A percentile compares a stretch with the other conserved stretches of the same genome.
Conservation (phyloP, 768 basidiomycete species). For the Amylocystis lapponica region DNA sequence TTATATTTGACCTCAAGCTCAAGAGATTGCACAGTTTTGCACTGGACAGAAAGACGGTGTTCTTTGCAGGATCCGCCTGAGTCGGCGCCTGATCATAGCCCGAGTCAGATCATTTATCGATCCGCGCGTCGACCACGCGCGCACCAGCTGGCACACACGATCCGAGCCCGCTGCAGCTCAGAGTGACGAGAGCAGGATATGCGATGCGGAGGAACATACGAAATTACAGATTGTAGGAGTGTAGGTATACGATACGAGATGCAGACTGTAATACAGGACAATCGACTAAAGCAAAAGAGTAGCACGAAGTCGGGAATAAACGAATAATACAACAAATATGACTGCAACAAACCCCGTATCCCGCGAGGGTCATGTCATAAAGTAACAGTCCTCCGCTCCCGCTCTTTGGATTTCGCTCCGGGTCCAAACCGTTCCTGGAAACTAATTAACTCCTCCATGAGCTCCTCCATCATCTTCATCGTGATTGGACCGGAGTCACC, state of each 20-base stretch:
- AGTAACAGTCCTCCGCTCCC: slow-evolving; percentile 26
- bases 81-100: too few relatives aligned
- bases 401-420: slow-evolving; percentile 36
- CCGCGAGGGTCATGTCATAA: slow-evolving; percentile 23
- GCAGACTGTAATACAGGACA: not conserved
- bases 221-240: not conserved
- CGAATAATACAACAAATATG: not conserved
- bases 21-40: too few relatives aligned
- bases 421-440: slow-evolving; percentile 88
- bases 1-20: slow-evolving; percentile 3
- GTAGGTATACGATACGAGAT: not conserved
- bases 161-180: too few relatives aligned
- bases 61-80: too few relatives aligned
- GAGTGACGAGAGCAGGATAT: too few relatives aligned
- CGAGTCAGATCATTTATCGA: too few relatives aligned
- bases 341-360: not conserved
- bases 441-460: slow-evolving; percentile 82
- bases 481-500: slow-evolving; percentile 32
- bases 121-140: too few relatives aligned
- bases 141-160: too few relatives aligned
- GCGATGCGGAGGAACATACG: not conserved
- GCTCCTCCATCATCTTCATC: slow-evolving; percentile 84
- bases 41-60: too few relatives aligned
- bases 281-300: not conserved
- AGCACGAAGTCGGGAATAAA: not conserved